These are phyloP conservation scores for Zymoseptoria tritici DNA, from an alignment of 2,329 filamentous ascomycete species.

Conservation along the genomic window DNA sequence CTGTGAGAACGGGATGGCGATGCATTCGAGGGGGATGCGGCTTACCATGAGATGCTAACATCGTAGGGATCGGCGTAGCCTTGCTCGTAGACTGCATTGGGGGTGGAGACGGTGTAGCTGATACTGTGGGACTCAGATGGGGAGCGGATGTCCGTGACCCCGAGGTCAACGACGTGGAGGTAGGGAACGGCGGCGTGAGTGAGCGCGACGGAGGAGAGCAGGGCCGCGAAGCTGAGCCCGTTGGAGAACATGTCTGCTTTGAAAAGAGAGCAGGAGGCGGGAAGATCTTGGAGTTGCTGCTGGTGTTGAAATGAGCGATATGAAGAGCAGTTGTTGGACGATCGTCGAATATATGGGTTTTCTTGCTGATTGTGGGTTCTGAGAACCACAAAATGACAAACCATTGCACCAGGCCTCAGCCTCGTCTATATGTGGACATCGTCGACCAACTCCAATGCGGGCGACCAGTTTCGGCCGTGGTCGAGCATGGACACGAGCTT, in stretches of 20 bases:
- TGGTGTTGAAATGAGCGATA: not conserved
- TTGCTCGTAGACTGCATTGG: conserved; percentile 16
- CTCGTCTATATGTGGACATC: not conserved
- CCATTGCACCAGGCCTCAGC: not conserved
- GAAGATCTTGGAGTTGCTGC: not conserved
- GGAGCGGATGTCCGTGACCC: conserved; percentile 8
- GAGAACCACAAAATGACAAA: not conserved
- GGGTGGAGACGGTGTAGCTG: conserved; percentile 18
- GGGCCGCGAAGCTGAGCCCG: not conserved
- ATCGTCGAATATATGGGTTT: not conserved
- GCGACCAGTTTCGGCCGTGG: not conserved
- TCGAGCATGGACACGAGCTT: not conserved
- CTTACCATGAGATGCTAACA: conserved; percentile 14
- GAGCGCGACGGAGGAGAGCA: not conserved
- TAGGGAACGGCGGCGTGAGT: conserved; percentile 1
- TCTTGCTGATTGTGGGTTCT: not conserved
- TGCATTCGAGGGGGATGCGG: not conserved
- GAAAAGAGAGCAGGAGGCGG: not conserved
- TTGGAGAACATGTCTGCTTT: not conserved
- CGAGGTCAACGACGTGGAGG: conserved; percentile 14
- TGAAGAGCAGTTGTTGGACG: not conserved
- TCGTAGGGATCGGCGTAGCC: conserved; percentile 6
- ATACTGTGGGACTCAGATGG: conserved; percentile 10
- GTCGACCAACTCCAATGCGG: not conserved
- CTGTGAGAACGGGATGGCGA: not conserved